Percentiles rank a stretch among this genome's conserved stretches.
phyloP scores from a whole-genome alignment of 1,284 basidiomycete species.

The Athelia sp. region DNA sequence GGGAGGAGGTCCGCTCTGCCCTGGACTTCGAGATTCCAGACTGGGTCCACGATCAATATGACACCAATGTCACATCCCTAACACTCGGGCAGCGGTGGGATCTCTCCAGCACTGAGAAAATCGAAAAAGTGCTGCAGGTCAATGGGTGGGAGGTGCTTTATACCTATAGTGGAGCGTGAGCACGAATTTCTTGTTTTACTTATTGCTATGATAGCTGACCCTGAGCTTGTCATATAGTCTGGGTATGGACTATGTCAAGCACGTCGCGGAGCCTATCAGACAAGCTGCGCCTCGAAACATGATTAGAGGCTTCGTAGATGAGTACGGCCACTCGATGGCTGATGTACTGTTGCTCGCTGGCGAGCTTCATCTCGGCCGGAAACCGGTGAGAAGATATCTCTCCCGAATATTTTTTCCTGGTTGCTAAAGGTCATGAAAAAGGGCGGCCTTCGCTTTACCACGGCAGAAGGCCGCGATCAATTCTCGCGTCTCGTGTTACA shows the following conservation, averaged over 20 bases:
- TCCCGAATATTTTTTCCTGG: background rate
- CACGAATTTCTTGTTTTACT: slow-evolving; percentile 7
- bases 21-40: slow-evolving; percentile 6
- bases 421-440: slow-evolving; percentile 8
- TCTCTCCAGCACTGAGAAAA: slow-evolving; percentile 17
- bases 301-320: slow-evolving; percentile 34
- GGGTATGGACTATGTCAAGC: slow-evolving; percentile 34
- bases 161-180: slow-evolving; percentile 32
- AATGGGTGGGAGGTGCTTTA: slow-evolving; percentile 32
- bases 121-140: slow-evolving; percentile 27
- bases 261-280: slow-evolving; percentile 28
- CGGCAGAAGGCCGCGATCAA: slow-evolving; percentile 18
- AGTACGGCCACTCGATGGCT: slow-evolving; percentile 26
- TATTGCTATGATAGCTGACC: background rate
- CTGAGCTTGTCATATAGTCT: slow-evolving; percentile 17
- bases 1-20: slow-evolving; percentile 13
- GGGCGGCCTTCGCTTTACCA: slow-evolving; percentile 36
- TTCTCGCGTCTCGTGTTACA: slow-evolving; percentile 31
- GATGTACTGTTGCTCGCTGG: slow-evolving; percentile 36
- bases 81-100: slow-evolving; percentile 13
- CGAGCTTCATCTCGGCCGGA: slow-evolving; percentile 34
- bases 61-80: slow-evolving; percentile 4
- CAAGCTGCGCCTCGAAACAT: slow-evolving; percentile 26
- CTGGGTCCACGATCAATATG: too few species aligned
- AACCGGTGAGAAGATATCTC: slow-evolving; percentile 27